A percentile compares a stretch with the other conserved stretches of the same genome.
Evolutionary conservation across 768 basidiomycete genomes (phyloP).

Genomic region (Terana coerulea): DNA sequence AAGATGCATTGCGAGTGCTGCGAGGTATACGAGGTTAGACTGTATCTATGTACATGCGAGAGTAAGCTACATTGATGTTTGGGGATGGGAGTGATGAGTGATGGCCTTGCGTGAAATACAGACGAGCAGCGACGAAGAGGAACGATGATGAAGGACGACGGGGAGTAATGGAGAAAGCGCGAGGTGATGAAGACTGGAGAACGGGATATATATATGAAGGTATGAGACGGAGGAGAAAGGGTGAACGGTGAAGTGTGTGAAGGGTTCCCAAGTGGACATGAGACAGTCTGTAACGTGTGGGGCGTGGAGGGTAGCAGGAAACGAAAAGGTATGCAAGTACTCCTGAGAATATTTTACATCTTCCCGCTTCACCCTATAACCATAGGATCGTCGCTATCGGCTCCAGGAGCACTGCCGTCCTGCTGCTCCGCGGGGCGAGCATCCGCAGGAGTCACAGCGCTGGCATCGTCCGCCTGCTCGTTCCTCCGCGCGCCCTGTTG

Average conservation of each 20-base stretch:
- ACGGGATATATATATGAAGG: too few species aligned
- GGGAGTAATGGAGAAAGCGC: neutral
- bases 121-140: slow-evolving; percentile 6
- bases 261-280: slow-evolving; percentile 1
- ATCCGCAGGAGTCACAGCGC: neutral
- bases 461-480: neutral
- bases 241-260: too few species aligned
- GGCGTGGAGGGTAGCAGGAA: neutral
- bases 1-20: slow-evolving; percentile 2
- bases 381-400: slow-evolving; percentile 13
- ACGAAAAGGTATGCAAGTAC: slow-evolving; percentile 5
- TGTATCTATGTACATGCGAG: slow-evolving; percentile 17
- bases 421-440: slow-evolving; percentile 1
- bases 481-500: neutral
- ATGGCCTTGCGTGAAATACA: neutral
- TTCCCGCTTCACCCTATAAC: slow-evolving; percentile 9
- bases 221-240: neutral
- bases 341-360: neutral
- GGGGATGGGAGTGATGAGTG: neutral
- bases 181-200: too few species aligned
- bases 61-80: slow-evolving; percentile 15
- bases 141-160: slow-evolving; percentile 5
- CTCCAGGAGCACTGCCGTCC: neutral
- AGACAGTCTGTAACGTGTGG: slow-evolving; percentile 11
- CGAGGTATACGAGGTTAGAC: slow-evolving; percentile 16